phyloP scores from a whole-genome alignment of 2,329 filamentous ascomycete species.

The Curvularia sp. region DNA sequence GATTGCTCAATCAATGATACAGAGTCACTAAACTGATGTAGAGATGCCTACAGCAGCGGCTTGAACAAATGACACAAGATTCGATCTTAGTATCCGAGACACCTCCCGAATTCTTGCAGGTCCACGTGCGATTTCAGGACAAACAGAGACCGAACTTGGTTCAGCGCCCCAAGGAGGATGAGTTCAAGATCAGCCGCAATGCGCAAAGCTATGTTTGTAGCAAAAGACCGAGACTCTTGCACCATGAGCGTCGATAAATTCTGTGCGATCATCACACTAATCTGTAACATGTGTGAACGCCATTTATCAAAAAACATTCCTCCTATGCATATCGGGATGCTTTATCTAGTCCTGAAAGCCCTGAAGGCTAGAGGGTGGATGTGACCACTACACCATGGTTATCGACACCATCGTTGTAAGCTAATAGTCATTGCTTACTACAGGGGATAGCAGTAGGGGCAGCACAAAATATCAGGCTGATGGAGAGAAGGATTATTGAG shows the following conservation, averaged over 20 bases:
- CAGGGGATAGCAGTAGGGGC: no score
- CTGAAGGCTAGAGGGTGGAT: no score
- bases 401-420: no score
- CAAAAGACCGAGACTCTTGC: background rate
- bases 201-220: background rate
- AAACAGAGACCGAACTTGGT: background rate
- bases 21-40: conserved; percentile 2
- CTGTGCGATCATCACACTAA: background rate
- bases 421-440: no score
- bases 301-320: background rate
- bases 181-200: background rate
- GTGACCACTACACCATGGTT: no score
- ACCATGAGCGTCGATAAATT: background rate
- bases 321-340: no score
- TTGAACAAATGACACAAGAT: background rate
- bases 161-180: background rate
- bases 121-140: background rate
- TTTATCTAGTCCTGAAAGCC: no score
- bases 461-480: no score
- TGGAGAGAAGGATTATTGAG: no score
- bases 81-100: conserved; percentile 20
- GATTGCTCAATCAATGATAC: background rate
- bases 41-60: background rate
- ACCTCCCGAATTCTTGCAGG: conserved; percentile 9
- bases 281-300: background rate